phyloP scores from a whole-genome alignment of 352 stramenopile genomes.

The Phytopythium kandeliae region DNA sequence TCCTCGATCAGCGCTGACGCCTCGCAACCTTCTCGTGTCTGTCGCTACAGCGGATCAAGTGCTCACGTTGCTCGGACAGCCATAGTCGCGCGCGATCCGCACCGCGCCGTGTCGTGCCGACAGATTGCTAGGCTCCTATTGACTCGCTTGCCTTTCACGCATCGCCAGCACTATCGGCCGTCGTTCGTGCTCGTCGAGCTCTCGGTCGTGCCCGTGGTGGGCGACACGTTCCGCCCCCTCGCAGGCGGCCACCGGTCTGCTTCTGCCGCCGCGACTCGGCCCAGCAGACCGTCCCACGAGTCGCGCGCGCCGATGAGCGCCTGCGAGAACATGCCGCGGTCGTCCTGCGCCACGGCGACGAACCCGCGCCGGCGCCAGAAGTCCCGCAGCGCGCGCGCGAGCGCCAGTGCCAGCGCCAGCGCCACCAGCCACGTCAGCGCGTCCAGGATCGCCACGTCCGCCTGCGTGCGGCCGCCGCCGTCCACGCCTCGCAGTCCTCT shows the following conservation, averaged over 20 bases:
- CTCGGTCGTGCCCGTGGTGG: background rate
- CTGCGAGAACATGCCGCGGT: constrained; percentile 55
- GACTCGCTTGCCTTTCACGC: too few species aligned
- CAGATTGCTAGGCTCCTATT: too few species aligned
- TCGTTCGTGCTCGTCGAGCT: constrained; percentile 4
- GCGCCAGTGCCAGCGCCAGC: constrained; percentile 31
- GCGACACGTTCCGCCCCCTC: background rate
- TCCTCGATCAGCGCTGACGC: background rate
- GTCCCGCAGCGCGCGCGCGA: constrained; percentile 37
- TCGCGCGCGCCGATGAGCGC: constrained; percentile 56
- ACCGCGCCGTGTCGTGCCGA: too few species aligned
- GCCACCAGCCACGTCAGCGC: constrained; percentile 34
- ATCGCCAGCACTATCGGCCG: too few species aligned
- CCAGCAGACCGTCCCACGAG: constrained; percentile 34
- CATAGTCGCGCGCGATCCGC: too few species aligned
- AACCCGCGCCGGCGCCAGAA: constrained; percentile 56
- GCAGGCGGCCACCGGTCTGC: background rate
- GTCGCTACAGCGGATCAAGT: constrained; percentile 39
- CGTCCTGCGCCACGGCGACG: constrained; percentile 58
- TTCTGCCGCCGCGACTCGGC: background rate
- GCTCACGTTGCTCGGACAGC: constrained; percentile 42
- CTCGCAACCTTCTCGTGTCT: background rate
- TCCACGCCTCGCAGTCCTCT: background rate
- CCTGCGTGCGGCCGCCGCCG: background rate
- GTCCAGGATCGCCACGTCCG: constrained; percentile 25